These are phyloP conservation scores for Carex parvula DNA, from an alignment of 176 grass and related monocot species.

Conservation along the genomic window DNA sequence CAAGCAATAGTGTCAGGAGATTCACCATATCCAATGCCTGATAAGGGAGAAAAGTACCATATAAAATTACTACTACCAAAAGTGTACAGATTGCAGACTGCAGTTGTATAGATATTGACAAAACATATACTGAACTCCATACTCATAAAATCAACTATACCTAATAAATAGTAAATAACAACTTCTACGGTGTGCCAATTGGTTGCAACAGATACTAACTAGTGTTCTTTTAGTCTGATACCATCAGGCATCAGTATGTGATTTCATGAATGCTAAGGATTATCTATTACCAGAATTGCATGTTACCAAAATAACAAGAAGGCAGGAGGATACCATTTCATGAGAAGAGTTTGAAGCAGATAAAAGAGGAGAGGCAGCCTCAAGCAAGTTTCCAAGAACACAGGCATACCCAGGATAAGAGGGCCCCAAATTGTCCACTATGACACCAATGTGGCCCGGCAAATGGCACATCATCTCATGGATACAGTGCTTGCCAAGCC, in stretches of 20 bases:
- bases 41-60: not conserved
- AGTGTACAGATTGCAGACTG: not conserved
- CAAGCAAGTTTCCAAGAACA: conserved; percentile 95
- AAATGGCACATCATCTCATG: conserved; percentile 64
- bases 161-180: not conserved
- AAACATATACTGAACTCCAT: not conserved
- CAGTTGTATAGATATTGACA: not conserved
- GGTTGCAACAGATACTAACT: not conserved
- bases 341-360: conserved; percentile 60
- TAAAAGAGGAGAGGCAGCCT: conserved; percentile 76
- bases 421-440: conserved; percentile 50
- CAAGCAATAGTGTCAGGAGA: conserved; percentile 71
- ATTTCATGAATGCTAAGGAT: not conserved
- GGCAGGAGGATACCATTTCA: conserved; percentile 18
- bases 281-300: not conserved
- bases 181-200: not conserved
- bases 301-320: not conserved
- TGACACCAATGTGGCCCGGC: conserved; percentile 38
- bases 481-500: conserved; percentile 75
- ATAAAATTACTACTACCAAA: conserved; percentile 7
- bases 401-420: conserved; percentile 92
- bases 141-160: not conserved
- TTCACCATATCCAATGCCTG: conserved; percentile 79
- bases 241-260: not conserved
- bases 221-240: not conserved